Conservation (phyloP, 768 basidiomycete species). For the Exidia glandulosa region DNA sequence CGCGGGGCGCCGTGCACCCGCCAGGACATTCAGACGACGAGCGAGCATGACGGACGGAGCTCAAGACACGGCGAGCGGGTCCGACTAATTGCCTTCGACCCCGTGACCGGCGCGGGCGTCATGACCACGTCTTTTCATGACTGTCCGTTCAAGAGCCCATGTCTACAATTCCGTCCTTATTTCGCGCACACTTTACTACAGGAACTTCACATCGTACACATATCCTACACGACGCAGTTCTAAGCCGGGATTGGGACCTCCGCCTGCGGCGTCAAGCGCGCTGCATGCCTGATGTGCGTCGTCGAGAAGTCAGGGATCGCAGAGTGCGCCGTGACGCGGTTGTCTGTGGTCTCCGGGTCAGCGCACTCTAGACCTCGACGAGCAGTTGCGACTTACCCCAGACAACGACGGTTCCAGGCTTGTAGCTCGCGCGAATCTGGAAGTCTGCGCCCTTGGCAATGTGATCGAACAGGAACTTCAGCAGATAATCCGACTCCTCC, state of each 20-base stretch:
- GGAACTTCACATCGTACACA: neutral
- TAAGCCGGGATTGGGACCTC: slow-evolving; percentile 33
- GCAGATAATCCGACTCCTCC: slow-evolving; percentile 44
- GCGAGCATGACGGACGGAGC: neutral
- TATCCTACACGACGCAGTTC: neutral
- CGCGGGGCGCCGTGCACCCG: neutral
- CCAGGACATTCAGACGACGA: neutral
- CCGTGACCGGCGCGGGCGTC: no score
- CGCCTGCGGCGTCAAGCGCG: slow-evolving; percentile 38
- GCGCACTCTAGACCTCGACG: neutral
- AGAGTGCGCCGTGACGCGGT: slow-evolving; percentile 37
- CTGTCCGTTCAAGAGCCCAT: no score
- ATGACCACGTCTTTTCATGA: no score
- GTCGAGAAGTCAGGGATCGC: slow-evolving; percentile 30
- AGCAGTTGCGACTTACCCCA: slow-evolving; percentile 30
- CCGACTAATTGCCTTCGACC: neutral
- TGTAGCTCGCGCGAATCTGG: slow-evolving; percentile 38
- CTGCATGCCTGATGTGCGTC: slow-evolving; percentile 31
- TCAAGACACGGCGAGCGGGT: neutral
- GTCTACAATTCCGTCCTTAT: no score
- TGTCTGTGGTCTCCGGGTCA: slow-evolving; percentile 26
- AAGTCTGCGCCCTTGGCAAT: slow-evolving; percentile 39
- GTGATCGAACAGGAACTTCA: slow-evolving; percentile 45
- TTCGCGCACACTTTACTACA: no score
- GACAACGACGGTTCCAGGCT: slow-evolving; percentile 44